Percentiles rank a stretch among this genome's conserved stretches.
phyloP scores from a whole-genome alignment of 1,139 yeast genomes.

The Casaregolazyma lundiana region DNA sequence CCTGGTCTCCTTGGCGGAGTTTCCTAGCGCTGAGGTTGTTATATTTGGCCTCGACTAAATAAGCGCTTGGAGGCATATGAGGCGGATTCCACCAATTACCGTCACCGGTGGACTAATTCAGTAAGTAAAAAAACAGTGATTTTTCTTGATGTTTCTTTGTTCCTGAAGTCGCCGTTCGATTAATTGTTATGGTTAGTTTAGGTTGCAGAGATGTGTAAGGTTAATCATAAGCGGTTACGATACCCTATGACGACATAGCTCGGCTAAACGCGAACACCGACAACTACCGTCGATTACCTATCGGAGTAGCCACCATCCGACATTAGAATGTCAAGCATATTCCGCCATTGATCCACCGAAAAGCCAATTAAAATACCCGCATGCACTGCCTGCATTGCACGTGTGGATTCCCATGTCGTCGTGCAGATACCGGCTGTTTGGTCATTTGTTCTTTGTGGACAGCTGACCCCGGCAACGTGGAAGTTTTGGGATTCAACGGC shows the following conservation, averaged over 20 bases:
- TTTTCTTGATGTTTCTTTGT: neutral
- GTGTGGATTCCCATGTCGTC: too few species aligned
- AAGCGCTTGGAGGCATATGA: neutral
- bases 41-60: neutral
- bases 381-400: too few species aligned
- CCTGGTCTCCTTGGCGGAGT: neutral
- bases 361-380: too few species aligned
- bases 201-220: neutral
- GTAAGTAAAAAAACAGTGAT: neutral
- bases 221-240: neutral
- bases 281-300: neutral
- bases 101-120: neutral
- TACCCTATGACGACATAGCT: too few species aligned
- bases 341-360: too few species aligned
- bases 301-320: neutral
- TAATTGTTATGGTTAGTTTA: neutral
- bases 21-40: neutral
- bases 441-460: too few species aligned
- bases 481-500: too few species aligned
- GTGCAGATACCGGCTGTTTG: too few species aligned
- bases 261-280: too few species aligned
- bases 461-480: too few species aligned
- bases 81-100: neutral
- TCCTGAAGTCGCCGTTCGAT: neutral
- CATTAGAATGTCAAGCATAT: neutral